These are phyloP conservation scores for Kokia cookei DNA, from an alignment of 441 rosid species.

Conservation along the genomic window DNA sequence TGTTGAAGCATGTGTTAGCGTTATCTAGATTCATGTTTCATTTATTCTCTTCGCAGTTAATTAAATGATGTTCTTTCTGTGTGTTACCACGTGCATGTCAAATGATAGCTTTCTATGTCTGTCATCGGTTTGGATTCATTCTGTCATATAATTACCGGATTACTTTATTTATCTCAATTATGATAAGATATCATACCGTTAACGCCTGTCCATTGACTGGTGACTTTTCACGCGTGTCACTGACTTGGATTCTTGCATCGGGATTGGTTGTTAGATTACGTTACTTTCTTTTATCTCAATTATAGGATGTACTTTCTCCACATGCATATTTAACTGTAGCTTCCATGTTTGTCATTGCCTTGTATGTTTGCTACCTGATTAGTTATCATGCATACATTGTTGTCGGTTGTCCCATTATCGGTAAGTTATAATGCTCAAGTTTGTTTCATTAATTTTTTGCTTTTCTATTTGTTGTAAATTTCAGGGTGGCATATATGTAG, in stretches of 20 bases:
- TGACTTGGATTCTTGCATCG: not conserved
- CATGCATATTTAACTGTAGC: not conserved
- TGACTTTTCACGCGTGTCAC: not conserved
- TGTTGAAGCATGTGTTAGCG: not conserved
- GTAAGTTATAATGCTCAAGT: not conserved
- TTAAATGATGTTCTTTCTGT: not conserved
- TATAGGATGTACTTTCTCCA: not conserved
- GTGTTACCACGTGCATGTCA: not conserved
- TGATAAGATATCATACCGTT: not conserved
- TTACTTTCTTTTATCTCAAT: not conserved
- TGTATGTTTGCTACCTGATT: not conserved
- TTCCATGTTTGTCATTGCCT: not conserved
- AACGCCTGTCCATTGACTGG: too few relatives aligned
- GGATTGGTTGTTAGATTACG: not conserved
- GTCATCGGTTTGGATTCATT: not conserved
- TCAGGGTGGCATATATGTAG: conserved; percentile 99
- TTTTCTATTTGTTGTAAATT: conserved; percentile 15
- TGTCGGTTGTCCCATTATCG: not conserved
- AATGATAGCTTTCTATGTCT: not conserved
- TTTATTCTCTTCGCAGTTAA: not conserved
- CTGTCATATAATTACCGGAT: not conserved
- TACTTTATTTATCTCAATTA: not conserved
- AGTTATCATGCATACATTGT: not conserved
- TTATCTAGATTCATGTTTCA: not conserved
- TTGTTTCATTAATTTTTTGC: conserved; percentile 1